Evolutionary conservation across 805 yeast genomes (phyloP).

Genomic region (Saccharomyces cerevisiae): DNA sequence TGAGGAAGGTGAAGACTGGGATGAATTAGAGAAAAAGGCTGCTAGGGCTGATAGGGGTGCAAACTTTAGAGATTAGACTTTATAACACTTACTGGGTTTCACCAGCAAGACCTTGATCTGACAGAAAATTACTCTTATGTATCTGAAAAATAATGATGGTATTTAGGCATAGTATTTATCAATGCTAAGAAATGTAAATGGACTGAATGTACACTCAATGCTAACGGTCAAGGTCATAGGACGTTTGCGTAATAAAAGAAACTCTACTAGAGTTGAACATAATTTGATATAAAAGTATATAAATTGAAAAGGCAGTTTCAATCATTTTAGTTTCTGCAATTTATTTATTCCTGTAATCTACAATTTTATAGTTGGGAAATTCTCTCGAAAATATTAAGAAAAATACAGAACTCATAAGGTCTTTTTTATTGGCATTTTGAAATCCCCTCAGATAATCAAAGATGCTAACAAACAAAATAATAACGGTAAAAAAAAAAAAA

Average conservation of each 20-base stretch:
- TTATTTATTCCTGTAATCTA: not conserved
- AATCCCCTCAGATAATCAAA: constrained; percentile 9
- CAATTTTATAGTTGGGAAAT: not conserved
- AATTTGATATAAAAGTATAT: not conserved
- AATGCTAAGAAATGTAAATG: not conserved
- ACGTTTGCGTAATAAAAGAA: not conserved
- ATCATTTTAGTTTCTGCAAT: not conserved
- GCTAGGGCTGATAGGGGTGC: constrained; percentile 33
- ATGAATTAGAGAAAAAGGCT: constrained; percentile 33
- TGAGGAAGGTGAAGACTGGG: constrained; percentile 36
- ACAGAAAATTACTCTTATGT: not conserved
- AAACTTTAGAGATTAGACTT: constrained; percentile 16
- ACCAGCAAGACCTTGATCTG: no score
- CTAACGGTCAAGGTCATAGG: not conserved
- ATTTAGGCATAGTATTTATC: not conserved
- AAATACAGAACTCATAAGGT: constrained; percentile 1
- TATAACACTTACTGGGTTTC: not conserved
- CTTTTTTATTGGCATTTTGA: not conserved
- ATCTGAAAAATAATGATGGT: not conserved
- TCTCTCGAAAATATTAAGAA: not conserved
- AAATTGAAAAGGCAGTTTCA: not conserved
- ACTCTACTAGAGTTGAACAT: not conserved
- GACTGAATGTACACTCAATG: not conserved
- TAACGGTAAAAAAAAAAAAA: not conserved
- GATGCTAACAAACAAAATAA: not conserved